Percentiles rank a stretch among this genome's conserved stretches.
Evolutionary conservation across 202 grass and related monocot genomes (phyloP).

Genomic region (Cymbopogon flexuosus): DNA sequence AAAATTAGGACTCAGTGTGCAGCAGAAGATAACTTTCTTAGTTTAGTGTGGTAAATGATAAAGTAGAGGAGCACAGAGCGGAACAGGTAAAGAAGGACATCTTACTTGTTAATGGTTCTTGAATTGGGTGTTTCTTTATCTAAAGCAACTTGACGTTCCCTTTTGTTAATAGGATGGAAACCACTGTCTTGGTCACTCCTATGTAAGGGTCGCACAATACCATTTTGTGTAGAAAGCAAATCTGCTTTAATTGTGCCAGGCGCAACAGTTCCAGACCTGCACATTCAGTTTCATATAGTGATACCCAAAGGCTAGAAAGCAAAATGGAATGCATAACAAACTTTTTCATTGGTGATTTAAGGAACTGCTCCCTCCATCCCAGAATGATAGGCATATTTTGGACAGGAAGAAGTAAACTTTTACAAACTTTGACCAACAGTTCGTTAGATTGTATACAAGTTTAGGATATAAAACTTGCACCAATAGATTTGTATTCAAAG

Average conservation of each 20-base stretch:
- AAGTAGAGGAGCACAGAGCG: conserved; percentile 13
- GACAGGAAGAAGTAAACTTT: background rate
- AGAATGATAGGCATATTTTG: background rate
- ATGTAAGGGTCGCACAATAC: conserved; percentile 46
- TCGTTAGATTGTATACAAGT: background rate
- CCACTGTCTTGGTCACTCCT: conserved; percentile 61
- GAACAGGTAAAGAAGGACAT: conserved; percentile 33
- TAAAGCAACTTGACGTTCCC: conserved; percentile 54
- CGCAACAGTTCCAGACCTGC: conserved; percentile 55
- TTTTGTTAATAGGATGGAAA: conserved; percentile 58
- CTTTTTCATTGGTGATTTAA: background rate
- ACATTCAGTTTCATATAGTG: conserved; percentile 33
- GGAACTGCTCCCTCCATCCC: background rate
- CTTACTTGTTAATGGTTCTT: conserved; percentile 81
- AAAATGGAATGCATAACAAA: background rate
- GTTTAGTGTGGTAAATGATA: conserved; percentile 5
- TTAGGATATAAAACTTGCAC: background rate
- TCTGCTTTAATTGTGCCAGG: conserved; percentile 52
- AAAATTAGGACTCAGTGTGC: background rate
- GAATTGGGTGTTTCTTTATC: conserved; percentile 50
- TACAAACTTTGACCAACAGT: background rate
- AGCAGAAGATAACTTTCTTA: conserved; percentile 17
- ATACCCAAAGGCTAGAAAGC: conserved; percentile 19
- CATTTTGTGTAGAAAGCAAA: conserved; percentile 61
- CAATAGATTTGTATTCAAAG: background rate